These are phyloP conservation scores for Macrolepiota dolichaula DNA, from an alignment of 768 basidiomycete species.

Conservation along the genomic window DNA sequence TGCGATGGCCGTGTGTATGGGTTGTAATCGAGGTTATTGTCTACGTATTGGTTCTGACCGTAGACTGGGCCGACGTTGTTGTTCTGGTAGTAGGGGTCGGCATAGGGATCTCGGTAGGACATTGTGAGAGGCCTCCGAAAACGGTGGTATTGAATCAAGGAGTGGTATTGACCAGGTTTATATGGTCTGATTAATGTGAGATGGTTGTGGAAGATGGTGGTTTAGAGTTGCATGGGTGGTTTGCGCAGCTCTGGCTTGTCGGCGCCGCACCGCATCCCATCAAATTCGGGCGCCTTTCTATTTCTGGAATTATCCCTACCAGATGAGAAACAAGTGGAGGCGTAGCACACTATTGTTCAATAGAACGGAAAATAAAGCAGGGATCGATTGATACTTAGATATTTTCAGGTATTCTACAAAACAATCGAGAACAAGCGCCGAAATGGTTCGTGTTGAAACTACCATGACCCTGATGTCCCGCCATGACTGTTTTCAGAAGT, in stretches of 20 bases:
- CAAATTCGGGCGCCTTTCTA: neutral
- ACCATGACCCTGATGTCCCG: neutral
- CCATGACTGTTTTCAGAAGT: neutral
- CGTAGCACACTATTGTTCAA: neutral
- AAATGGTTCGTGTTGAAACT: neutral
- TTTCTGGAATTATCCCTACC: neutral
- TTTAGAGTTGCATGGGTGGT: neutral
- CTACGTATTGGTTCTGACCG: conserved; percentile 24
- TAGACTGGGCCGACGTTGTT: conserved; percentile 16
- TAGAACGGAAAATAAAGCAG: neutral
- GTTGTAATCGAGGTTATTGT: conserved; percentile 27
- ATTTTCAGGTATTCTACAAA: neutral
- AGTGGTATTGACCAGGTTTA: neutral
- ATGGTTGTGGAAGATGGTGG: neutral
- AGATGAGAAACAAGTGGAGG: neutral
- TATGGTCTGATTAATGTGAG: neutral
- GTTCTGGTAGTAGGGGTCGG: conserved; percentile 27
- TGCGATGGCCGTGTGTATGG: conserved; percentile 54
- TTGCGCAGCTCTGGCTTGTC: neutral
- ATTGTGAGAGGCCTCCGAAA: conserved; percentile 27
- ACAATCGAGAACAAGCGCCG: neutral
- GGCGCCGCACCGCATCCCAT: conserved; percentile 7
- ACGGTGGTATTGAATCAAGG: neutral
- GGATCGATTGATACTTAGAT: neutral
- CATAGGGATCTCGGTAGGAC: conserved; percentile 56